Evolutionary conservation across 371 early-diverging fungal species (phyloP), one percentile per base, ranked within the genome.

Genomic region (Mucor plumbeus): DNA sequence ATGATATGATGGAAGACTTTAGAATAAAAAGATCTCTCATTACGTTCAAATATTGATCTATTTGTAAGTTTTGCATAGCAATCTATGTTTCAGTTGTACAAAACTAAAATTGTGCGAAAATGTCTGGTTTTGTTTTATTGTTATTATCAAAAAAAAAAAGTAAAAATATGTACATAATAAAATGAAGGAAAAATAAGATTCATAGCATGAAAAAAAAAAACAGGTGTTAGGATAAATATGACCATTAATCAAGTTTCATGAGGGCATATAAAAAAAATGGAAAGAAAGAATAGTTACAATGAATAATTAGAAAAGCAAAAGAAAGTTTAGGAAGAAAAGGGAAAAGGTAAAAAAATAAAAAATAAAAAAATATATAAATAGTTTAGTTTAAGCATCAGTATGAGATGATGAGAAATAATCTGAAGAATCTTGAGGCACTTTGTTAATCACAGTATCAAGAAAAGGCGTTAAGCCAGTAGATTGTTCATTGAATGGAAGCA

Each of bases 401-500:
- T 69, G 69, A 21, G 55, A 26, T 59, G 43, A 43, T 8, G 69
- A 69, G 21, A 69, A 69, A 21, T 69, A 69, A 19, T 69, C 69
- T 31, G 33, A 13, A 40, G 54, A 17, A 26, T 56, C 57, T n/a
- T 64, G 33, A 33, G 47, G 39, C 21, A 48, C 11, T 38, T 72
- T 73, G 41, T 65, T 69, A 7, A 73, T 69, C 15, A 73, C 73
- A 11, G 73, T 73, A 33, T 73, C 63, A 5, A 73, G 60, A 47
- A 69, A 73, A 17, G 73, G 73, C 4, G 73, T 73, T 17, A 73
- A 73, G 48, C 73, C 73, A 47, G 73, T 69, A 7, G 73, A 65
- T 47, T 62, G 53, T 54, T 38, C 61, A 55, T 26, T 33, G 15
- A 63, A 71, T 15, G 67, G 38, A 21, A 56, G 59, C n/a, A 48